Evolutionary conservation across 176 grass and related monocot genomes (phyloP), one percentile per base, ranked within the genome.

Genomic region (Aegilops speltoides): DNA sequence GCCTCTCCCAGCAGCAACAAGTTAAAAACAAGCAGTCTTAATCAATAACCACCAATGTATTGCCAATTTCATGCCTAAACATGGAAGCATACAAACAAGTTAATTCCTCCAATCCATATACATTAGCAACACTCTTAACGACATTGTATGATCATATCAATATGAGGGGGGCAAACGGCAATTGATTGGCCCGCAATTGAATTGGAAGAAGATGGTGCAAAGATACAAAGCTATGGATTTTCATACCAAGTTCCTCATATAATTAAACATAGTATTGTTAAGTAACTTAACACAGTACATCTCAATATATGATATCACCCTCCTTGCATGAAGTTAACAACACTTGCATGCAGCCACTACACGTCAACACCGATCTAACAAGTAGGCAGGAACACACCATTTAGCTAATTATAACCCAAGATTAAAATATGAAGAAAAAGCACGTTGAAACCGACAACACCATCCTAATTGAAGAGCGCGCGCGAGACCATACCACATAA

Each of bases 181-280:
- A 52, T 48, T 15, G n/a, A 16, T 52, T 8, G 9, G 46, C 43
- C 43, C 5, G 12, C n/a, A 73, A 8, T 52, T 16, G 48, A 31
- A 76, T 31, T 52, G 8, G 45, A 16, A 1, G 43, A 46, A 76
- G 25, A 52, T 17, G 24, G 26, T 50, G 73, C 23, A 48, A 76
- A 79, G 11, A 61, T 69, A 84, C 62, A 84, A 24, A 19, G 34
- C 1, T 66, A 59, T 80, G 66, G 16, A 29, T 40, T 77, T 77
- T 8, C 74, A 43, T 79, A 81, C 77, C 48, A 85, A 77, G 62
- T 82, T 82, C 64, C 77, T 81, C 86, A 85, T 88, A 54, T 76
- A 91, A 88, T 82, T 88, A 88, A 91, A 88, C 89, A 90, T 71
- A 91, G 81, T 84, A 87, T 91, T 80, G 46, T 79, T 86, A 88